Conservation (phyloP, 495 filamentous ascomycete genomes). For the Penicillium daleae region DNA sequence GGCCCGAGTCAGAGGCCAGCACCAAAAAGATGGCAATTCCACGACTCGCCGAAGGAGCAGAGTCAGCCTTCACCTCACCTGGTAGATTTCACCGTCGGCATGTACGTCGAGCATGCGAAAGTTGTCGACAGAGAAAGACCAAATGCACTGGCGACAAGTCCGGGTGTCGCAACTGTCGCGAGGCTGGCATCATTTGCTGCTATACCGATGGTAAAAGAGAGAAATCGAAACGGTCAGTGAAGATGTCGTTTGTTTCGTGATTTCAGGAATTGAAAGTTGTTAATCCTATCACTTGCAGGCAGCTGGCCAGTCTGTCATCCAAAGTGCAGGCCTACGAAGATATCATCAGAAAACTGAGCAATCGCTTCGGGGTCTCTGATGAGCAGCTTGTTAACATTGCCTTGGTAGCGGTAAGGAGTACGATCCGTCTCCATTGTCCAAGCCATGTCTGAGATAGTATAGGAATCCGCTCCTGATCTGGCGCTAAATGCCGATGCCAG, state of each 20-base stretch:
- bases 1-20: constrained; percentile 24
- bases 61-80: constrained; percentile 42
- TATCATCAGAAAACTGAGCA: constrained; percentile 42
- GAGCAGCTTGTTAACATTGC: constrained; percentile 46
- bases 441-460: constrained; percentile 19
- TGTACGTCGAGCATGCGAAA: constrained; percentile 53
- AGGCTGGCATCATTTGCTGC: constrained; percentile 52
- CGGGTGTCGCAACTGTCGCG: constrained; percentile 58
- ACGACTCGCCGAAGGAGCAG: constrained; percentile 44
- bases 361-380: constrained; percentile 41
- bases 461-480: constrained; percentile 35
- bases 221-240: constrained; percentile 53
- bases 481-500: constrained; percentile 22
- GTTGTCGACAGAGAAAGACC: constrained; percentile 56
- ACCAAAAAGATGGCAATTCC: constrained; percentile 48
- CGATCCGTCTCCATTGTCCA: neutral
- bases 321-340: constrained; percentile 56
- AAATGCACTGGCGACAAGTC: constrained; percentile 62
- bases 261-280: neutral
- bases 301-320: constrained; percentile 53
- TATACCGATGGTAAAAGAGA: constrained; percentile 64
- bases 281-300: constrained; percentile 27
- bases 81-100: constrained; percentile 47
- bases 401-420: constrained; percentile 36
- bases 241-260: neutral